Percentiles rank a stretch among this genome's conserved stretches.
phyloP scores from a whole-genome alignment of 306 rosid genomes.

The Gastrolobium villosum region DNA sequence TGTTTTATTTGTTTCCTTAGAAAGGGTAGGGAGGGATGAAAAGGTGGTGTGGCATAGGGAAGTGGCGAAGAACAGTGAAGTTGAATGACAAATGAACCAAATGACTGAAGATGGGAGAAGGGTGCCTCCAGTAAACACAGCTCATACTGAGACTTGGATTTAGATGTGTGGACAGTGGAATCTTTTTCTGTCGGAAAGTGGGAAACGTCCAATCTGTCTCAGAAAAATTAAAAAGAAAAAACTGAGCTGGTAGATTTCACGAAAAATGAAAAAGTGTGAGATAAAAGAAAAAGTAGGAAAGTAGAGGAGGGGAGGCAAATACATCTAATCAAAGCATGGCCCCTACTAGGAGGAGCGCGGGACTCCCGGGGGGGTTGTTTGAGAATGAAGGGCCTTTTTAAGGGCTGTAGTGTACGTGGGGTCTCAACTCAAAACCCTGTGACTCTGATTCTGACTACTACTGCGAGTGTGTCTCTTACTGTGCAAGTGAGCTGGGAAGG shows the following conservation, averaged over 20 bases:
- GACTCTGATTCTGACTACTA: neutral
- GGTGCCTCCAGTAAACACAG: conserved; percentile 13
- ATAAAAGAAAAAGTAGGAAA: neutral
- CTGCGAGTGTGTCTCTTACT: neutral
- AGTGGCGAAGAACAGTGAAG: conserved; percentile 49
- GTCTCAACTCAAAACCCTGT: neutral
- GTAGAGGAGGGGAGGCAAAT: too few species aligned
- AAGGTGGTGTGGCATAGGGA: conserved; percentile 49
- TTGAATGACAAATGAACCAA: conserved; percentile 49
- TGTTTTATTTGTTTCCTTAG: neutral
- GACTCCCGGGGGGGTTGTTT: conserved; percentile 63
- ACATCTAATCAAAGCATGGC: neutral
- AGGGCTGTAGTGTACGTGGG: neutral
- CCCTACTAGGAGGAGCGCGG: conserved; percentile 61
- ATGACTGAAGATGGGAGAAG: conserved; percentile 41
- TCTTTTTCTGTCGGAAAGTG: conserved; percentile 34
- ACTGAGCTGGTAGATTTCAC: neutral
- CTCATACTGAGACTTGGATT: neutral
- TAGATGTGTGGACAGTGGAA: neutral
- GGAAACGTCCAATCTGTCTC: conserved; percentile 68
- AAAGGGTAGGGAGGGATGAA: neutral
- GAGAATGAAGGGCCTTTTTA: neutral
- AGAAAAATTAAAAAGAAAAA: neutral
- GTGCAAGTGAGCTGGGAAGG: neutral
- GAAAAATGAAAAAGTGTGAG: neutral